phyloP scores from a whole-genome alignment of 176 grass and related monocot genomes.

The Eragrostis nindensis region DNA sequence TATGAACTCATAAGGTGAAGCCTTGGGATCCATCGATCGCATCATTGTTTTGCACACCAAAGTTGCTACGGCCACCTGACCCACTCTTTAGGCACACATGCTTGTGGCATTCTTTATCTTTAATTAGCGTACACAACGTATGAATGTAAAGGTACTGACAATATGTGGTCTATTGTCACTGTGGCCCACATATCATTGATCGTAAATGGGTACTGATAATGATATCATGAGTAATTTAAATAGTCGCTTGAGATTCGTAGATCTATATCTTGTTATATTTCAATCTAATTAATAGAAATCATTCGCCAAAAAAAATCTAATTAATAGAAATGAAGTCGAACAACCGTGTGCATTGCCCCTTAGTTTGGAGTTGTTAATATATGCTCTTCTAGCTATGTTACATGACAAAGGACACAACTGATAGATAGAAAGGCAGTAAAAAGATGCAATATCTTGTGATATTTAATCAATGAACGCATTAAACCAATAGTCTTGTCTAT shows the following conservation, averaged over 20 bases:
- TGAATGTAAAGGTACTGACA: background rate
- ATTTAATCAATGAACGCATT: too few species aligned
- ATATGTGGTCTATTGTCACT: background rate
- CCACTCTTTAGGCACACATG: background rate
- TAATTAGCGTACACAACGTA: background rate
- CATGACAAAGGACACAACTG: background rate
- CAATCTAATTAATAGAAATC: too few species aligned
- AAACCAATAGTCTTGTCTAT: too few species aligned
- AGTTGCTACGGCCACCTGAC: background rate
- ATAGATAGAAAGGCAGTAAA: too few species aligned
- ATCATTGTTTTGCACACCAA: conserved; percentile 21
- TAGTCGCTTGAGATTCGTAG: background rate
- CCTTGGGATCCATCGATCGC: background rate
- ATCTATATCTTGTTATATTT: background rate
- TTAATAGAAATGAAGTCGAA: background rate
- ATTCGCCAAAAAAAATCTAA: too few species aligned
- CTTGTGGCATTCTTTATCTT: background rate
- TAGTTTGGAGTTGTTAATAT: background rate
- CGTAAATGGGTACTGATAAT: background rate
- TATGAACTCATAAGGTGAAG: conserved; percentile 37
- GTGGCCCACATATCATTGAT: background rate
- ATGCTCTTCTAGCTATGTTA: background rate
- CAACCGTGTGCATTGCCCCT: background rate
- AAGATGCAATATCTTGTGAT: too few species aligned
- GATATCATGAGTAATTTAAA: background rate